A percentile compares a stretch with the other conserved stretches of the same genome.
These are phyloP conservation scores for Camelina sativa DNA, from an alignment of 345 rosid genomes.

Conservation along the genomic window DNA sequence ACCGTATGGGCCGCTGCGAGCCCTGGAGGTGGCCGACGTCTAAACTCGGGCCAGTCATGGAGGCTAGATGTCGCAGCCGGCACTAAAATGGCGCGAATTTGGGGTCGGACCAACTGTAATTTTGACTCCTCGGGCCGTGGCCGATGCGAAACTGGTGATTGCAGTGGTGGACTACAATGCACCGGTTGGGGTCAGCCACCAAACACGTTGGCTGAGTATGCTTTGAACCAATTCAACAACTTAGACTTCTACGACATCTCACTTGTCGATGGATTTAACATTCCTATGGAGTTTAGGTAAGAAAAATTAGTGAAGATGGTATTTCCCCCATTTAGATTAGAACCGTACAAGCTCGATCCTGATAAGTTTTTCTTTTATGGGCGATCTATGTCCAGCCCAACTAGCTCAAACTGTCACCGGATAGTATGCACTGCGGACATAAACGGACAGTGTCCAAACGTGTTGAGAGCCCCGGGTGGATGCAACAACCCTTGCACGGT, in stretches of 20 bases:
- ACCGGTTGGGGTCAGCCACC: conserved; percentile 59
- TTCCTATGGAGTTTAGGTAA: conserved; percentile 51
- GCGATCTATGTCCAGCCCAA: conserved; percentile 44
- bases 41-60: conserved; percentile 40
- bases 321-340: too few species aligned
- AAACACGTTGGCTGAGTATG: conserved; percentile 64
- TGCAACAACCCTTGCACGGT: conserved; percentile 62
- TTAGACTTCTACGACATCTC: conserved; percentile 48
- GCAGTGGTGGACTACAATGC: conserved; percentile 55
- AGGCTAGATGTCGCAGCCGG: conserved; percentile 38
- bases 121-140: conserved; percentile 44
- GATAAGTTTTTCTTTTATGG: background rate
- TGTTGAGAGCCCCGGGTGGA: conserved; percentile 44
- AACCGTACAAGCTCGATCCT: background rate
- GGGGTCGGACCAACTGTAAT: conserved; percentile 49
- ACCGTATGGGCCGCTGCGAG: conserved; percentile 60
- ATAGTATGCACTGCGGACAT: conserved; percentile 58
- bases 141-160: conserved; percentile 61
- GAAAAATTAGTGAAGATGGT: background rate
- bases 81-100: conserved; percentile 44
- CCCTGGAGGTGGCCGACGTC: conserved; percentile 50
- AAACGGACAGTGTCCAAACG: conserved; percentile 61
- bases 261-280: conserved; percentile 47
- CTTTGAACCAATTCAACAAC: conserved; percentile 58
- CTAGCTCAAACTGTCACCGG: conserved; percentile 44